Evolutionary conservation across 305 asterid species (phyloP), one percentile per base, ranked within the genome.

Genomic region (Nicotiana rustica): DNA sequence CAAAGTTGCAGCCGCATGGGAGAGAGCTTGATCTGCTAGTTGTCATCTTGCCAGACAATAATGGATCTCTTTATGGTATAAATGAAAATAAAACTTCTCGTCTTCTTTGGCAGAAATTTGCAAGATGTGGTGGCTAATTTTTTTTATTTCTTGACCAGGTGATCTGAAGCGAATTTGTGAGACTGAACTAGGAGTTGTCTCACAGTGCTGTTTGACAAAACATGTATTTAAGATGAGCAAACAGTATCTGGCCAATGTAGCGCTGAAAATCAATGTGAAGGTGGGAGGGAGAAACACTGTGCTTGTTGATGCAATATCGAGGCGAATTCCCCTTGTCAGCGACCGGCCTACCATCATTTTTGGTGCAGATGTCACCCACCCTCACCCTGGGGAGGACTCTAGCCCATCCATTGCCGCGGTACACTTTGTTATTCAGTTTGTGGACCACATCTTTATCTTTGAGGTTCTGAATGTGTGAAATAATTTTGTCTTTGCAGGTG

Each of bases 351-450:
- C 97, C 13, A 95, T 95, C 67, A 95, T 6, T 38, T 38, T 38
- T 95, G 44, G 2, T 0, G 9, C 44, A 38, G 44, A 95, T 83
- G 99, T 95, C 68, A 95, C 99, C 19, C 99, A 95, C 86, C 94
- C 98, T 64, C 98, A 93, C 68, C 99, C 98, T 44, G 98, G 99
- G n/a, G 98, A 95, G 88, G 98, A 93, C 85, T 90, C 99, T 44
- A 93, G 98, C 82, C 98, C 99, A 21, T 95, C 99, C 2, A 95
- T 93, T 87, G 99, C 99, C 35, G 99, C 99, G 41, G 99, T 93
- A 92, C 29, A 15, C 67, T 75, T 41, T 38, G 65, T 59, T 25
- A 17, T 21, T 85, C 8, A 2, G 55, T 56, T 66, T 0, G 15
- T 83, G 21, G 36, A 14, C 2, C 73, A 33, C 66, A 18, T 38